Conservation (phyloP, 768 basidiomycete genomes). For the Coprinellus micaceus region DNA sequence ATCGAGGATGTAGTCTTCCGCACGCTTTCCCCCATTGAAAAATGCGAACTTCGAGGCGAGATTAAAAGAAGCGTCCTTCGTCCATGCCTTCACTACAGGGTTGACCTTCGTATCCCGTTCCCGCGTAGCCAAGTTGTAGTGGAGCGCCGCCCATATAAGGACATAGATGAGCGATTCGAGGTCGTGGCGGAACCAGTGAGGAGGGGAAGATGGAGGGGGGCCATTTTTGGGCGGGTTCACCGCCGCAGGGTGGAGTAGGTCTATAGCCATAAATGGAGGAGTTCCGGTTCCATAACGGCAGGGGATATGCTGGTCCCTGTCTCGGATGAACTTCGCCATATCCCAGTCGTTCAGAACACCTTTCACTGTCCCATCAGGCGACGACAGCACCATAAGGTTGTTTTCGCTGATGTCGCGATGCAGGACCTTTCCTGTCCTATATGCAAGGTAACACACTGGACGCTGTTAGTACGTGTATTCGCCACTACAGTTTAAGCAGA, state of each 20-base stretch:
- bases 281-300: neutral
- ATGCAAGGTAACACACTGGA: constrained; percentile 2
- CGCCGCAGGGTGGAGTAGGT: neutral
- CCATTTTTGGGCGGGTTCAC: too few relatives aligned
- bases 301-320: neutral
- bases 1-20: too few relatives aligned
- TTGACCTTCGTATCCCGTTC: too few relatives aligned
- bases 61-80: too few relatives aligned
- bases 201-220: too few relatives aligned
- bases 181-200: constrained; percentile 6
- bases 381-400: constrained; percentile 4
- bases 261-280: constrained; percentile 3
- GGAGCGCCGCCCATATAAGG: constrained; percentile 17
- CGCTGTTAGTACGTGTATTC: neutral
- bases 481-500: neutral
- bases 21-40: too few relatives aligned
- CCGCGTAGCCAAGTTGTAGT: neutral
- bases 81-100: too few relatives aligned
- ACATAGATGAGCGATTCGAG: constrained; percentile 20
- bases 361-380: neutral
- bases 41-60: too few relatives aligned
- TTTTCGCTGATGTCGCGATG: constrained; percentile 12
- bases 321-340: neutral
- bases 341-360: constrained; percentile 11
- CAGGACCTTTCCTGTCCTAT: neutral